These are phyloP conservation scores for Penicillium sp. DNA, from an alignment of 2,329 filamentous ascomycete genomes.

Conservation along the genomic window DNA sequence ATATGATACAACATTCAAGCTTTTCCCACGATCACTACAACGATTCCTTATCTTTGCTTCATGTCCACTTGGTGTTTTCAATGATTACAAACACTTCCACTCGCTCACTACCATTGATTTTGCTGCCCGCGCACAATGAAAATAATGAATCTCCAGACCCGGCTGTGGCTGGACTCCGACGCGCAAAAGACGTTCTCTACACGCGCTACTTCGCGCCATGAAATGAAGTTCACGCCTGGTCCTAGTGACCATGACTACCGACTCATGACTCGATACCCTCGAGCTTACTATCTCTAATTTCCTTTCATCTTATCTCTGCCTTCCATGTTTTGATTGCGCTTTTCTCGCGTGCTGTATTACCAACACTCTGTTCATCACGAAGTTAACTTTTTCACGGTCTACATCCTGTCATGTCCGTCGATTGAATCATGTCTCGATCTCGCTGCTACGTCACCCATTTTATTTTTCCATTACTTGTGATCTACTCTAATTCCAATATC, in stretches of 20 bases:
- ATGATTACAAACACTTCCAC: constrained; percentile 15
- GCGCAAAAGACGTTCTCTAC: constrained; percentile 7
- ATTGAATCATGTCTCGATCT: neutral
- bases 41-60: constrained; percentile 8
- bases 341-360: constrained; percentile 4
- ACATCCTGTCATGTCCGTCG: neutral
- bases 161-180: constrained; percentile 6
- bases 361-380: constrained; percentile 1
- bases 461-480: neutral
- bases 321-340: neutral
- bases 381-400: neutral
- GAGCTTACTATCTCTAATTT: constrained; percentile 14
- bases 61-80: constrained; percentile 14
- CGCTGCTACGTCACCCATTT: neutral
- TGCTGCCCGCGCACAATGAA: constrained; percentile 10
- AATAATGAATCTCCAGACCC: constrained; percentile 14
- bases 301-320: neutral
- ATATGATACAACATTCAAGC: constrained; percentile 7
- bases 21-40: constrained; percentile 15
- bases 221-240: constrained; percentile 3
- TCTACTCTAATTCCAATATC: neutral
- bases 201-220: constrained; percentile 1
- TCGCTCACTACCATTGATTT: neutral
- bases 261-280: constrained; percentile 12
- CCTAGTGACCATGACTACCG: constrained; percentile 2